Evolutionary conservation across 2,329 filamentous ascomycete genomes (phyloP).

Genomic region (Pseudomassariella vexata): DNA sequence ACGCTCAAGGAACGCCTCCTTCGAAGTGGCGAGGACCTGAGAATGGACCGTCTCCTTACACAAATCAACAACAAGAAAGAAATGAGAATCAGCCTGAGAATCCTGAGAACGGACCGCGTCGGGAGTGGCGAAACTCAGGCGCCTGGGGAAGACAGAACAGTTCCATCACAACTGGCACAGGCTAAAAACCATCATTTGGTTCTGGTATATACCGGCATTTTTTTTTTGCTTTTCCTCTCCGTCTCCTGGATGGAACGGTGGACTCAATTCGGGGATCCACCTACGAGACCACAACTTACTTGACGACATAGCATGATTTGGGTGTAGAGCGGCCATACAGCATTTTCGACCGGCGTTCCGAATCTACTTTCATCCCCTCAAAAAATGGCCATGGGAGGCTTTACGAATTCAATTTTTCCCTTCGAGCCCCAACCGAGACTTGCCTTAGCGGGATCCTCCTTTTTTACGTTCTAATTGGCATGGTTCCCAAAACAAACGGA

Average conservation of each 20-base stretch:
- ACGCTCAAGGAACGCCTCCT: constrained; percentile 44
- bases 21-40: constrained; percentile 42
- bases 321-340: constrained; percentile 20
- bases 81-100: constrained; percentile 35
- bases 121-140: constrained; percentile 54
- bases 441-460: constrained; percentile 13
- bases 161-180: constrained; percentile 42
- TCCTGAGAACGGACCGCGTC: constrained; percentile 36
- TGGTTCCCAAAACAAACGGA: constrained; percentile 13
- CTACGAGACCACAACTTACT: constrained; percentile 14
- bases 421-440: constrained; percentile 12
- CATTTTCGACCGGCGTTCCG: constrained; percentile 25
- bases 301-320: constrained; percentile 20
- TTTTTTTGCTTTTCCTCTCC: constrained; percentile 6
- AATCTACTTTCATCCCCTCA: constrained; percentile 14
- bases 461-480: constrained; percentile 15
- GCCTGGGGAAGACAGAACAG: constrained; percentile 46
- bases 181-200: constrained; percentile 17
- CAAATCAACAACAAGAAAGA: constrained; percentile 37
- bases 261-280: background rate
- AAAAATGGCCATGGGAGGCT: constrained; percentile 7
- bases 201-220: constrained; percentile 16
- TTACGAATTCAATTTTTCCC: constrained; percentile 15
- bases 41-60: constrained; percentile 38
- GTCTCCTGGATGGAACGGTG: constrained; percentile 5